Base-by-base conservation (phyloP, 2,329 filamentous ascomycete genomes). In the Venturia effusa region DNA sequence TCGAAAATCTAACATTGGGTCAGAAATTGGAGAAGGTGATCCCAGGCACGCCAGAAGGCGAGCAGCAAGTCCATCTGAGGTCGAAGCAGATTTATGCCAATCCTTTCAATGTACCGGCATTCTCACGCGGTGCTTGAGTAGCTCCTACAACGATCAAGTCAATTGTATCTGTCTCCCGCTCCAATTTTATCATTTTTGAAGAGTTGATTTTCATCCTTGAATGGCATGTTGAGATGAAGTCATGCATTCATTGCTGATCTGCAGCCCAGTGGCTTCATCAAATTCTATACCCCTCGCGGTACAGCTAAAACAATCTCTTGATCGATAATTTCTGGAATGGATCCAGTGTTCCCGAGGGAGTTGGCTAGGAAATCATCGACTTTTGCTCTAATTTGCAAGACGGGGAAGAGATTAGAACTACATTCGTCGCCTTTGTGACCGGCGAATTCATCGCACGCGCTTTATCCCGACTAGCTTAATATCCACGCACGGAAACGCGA, bases 21-120 rank as follows among this genome's bases (percentile, higher is more conserved):
- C 69, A 81, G 77, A 79, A 78, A 69, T 68, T 81, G 71, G 79
- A 81, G 72, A 81, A 81, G 75, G 76, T 71, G 67, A 81, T 81
- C 69, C 79, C 79, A 66, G 79, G 78, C 66, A 73, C 79, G 64
- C 79, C 79, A 64, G 76, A 78, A 69, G 75, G 74, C 68, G 78
- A 80, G 69, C 73, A 72, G 27, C 79, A 78, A 8, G 78, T 81
- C 60, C 79, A 81, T 43, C 37, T 64, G 15, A 75, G 78, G 67
- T 76, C 75, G 69, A 72, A 71, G 72, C 78, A 81, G 71, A 80
- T 75, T 64, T 74, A 70, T 61, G 72, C 72, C 48, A 64, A 64
- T 40, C 61, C 61, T 7, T 60, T 55, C n/a, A 55, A 55, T 34
- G 48, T 55, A 32, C 48, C 48, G 24, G 48, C 48, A 30, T 55